Conservation (phyloP, 2,329 filamentous ascomycete genomes). For the Graphilbum fragrans region DNA sequence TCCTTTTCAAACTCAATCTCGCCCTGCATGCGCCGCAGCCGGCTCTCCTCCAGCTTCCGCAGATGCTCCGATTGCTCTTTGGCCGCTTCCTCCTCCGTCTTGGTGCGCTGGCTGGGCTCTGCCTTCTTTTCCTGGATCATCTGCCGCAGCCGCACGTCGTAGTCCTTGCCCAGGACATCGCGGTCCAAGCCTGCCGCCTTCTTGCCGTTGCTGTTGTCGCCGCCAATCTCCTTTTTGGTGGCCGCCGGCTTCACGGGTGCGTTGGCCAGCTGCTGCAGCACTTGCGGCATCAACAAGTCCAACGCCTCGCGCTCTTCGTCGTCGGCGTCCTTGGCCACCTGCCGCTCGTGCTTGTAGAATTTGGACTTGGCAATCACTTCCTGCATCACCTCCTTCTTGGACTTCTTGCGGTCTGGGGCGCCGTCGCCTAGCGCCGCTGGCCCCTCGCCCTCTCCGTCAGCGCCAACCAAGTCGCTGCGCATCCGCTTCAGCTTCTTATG, state of each 20-base stretch:
- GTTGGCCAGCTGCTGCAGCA: constrained; percentile 40
- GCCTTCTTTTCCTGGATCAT: constrained; percentile 77
- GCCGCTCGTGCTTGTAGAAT: constrained; percentile 84
- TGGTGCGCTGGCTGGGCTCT: constrained; percentile 74
- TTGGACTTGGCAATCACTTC: constrained; percentile 98
- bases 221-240: constrained; percentile 17
- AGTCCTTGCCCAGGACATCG: constrained; percentile 67
- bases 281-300: constrained; percentile 68
- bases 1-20: constrained; percentile 59
- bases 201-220: constrained; percentile 3
- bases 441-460: constrained; percentile 25
- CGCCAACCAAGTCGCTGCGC: constrained; percentile 30
- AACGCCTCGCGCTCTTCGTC: constrained; percentile 75
- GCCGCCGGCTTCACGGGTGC: constrained; percentile 1
- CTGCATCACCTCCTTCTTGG: constrained; percentile 94
- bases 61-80: constrained; percentile 66
- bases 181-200: constrained; percentile 37
- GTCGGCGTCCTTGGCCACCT: constrained; percentile 85
- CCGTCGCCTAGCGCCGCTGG: constrained; percentile 26
- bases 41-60: constrained; percentile 70
- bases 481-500: constrained; percentile 43
- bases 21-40: constrained; percentile 77
- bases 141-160: constrained; percentile 72
- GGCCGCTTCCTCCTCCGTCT: constrained; percentile 78
- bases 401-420: constrained; percentile 76